A percentile compares a stretch with the other conserved stretches of the same genome.
phyloP scores from a whole-genome alignment of 2,329 filamentous ascomycete species.

The Trichoderma oligosporum region DNA sequence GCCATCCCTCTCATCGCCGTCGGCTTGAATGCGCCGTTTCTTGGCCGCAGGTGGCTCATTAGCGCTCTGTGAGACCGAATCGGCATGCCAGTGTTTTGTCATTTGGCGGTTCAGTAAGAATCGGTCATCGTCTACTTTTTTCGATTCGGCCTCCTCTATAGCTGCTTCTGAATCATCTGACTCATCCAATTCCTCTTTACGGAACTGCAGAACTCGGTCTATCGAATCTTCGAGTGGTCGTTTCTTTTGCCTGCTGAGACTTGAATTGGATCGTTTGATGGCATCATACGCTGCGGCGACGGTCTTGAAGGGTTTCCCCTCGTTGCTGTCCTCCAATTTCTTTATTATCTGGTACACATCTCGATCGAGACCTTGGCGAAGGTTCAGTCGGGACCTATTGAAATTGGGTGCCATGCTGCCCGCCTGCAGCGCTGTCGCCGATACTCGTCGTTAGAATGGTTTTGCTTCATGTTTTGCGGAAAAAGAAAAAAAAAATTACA shows the following conservation, averaged over 20 bases:
- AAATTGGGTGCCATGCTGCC: slow-evolving; percentile 19
- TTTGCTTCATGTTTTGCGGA: not conserved
- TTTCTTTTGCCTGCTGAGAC: slow-evolving; percentile 77
- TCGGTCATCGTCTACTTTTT: slow-evolving; percentile 33
- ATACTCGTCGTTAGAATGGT: not conserved
- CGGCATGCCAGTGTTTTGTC: slow-evolving; percentile 39
- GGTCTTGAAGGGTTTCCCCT: slow-evolving; percentile 46
- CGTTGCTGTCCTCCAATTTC: slow-evolving; percentile 67
- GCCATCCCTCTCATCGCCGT: slow-evolving; percentile 26
- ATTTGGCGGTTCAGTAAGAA: slow-evolving; percentile 43
- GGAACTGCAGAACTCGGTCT: slow-evolving; percentile 71
- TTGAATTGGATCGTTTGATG: slow-evolving; percentile 83
- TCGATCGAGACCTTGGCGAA: slow-evolving; percentile 50
- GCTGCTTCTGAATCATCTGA: slow-evolving; percentile 51
- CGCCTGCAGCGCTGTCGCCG: slow-evolving; percentile 2
- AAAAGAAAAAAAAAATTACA: not conserved
- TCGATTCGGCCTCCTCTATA: slow-evolving; percentile 39
- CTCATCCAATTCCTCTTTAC: slow-evolving; percentile 61
- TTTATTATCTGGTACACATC: slow-evolving; percentile 77
- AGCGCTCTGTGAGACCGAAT: slow-evolving; percentile 19
- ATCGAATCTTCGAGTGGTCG: slow-evolving; percentile 79
- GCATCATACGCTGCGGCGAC: slow-evolving; percentile 67
- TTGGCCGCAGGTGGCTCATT: slow-evolving; percentile 30
- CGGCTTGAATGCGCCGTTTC: slow-evolving; percentile 33
- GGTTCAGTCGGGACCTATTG: slow-evolving; percentile 19